Conservation (phyloP, 345 rosid species). For the Hibiscus syriacus region DNA sequence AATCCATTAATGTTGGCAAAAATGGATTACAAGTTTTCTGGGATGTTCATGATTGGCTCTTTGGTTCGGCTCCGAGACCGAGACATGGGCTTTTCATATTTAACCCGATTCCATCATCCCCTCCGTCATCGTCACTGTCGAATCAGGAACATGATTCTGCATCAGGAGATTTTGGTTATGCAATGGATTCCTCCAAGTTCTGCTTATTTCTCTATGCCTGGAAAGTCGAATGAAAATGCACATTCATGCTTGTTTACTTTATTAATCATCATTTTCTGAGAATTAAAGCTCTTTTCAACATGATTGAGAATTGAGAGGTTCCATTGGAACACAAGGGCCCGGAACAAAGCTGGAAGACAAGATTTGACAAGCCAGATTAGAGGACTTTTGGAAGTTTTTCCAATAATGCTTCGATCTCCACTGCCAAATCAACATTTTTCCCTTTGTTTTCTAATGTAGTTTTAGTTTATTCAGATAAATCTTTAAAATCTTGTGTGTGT, state of each 20-base stretch:
- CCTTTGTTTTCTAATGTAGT: neutral
- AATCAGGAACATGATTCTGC: conserved; percentile 9
- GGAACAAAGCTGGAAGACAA: conserved; percentile 25
- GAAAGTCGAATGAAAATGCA: conserved; percentile 28
- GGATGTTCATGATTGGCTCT: conserved; percentile 57
- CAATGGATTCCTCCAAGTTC: conserved; percentile 27
- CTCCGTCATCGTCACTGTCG: neutral
- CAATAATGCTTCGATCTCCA: conserved; percentile 16
- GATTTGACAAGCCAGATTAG: conserved; percentile 19
- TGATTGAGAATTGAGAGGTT: no score
- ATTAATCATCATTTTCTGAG: neutral
- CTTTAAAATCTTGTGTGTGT: neutral
- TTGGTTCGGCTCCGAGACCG: conserved; percentile 46
- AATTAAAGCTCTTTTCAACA: neutral
- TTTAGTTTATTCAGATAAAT: neutral
- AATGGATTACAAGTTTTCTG: conserved; percentile 36
- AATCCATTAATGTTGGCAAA: conserved; percentile 22
- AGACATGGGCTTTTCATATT: conserved; percentile 47
- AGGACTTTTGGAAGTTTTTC: conserved; percentile 1
- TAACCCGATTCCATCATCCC: conserved; percentile 25
- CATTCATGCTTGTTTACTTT: neutral
- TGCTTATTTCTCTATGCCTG: conserved; percentile 48
- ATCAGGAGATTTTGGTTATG: conserved; percentile 16
- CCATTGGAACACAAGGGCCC: conserved; percentile 31
- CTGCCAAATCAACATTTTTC: conserved; percentile 1